Evolutionary conservation across 306 rosid genomes (phyloP).

Genomic region (Albizia julibrissin): DNA sequence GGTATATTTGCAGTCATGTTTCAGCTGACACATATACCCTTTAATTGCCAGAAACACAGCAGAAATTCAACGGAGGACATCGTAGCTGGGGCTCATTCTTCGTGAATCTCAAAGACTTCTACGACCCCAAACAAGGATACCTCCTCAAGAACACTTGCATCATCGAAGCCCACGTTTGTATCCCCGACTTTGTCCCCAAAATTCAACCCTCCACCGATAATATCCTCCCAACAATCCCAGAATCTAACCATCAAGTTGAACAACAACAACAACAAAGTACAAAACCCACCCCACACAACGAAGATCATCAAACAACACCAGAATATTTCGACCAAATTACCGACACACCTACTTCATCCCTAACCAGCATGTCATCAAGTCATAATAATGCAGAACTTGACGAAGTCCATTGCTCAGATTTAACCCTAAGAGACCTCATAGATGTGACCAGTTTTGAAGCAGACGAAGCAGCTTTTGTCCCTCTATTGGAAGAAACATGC

Average conservation of each 20-base stretch:
- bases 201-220: constrained; percentile 7
- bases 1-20: too few relatives aligned
- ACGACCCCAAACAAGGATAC: constrained; percentile 66
- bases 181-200: constrained; percentile 32
- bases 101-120: constrained; percentile 66
- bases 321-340: constrained; percentile 21
- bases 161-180: constrained; percentile 79
- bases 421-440: constrained; percentile 37
- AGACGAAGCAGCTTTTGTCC: constrained; percentile 31
- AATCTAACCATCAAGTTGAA: neutral
- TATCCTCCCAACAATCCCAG: neutral
- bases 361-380: constrained; percentile 18
- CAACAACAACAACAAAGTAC: neutral
- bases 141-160: constrained; percentile 70
- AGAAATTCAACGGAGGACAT: constrained; percentile 82
- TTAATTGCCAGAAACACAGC: constrained; percentile 62
- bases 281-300: neutral
- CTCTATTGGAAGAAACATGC: constrained; percentile 41
- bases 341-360: constrained; percentile 14
- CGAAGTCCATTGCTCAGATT: constrained; percentile 16
- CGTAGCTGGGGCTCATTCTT: constrained; percentile 89
- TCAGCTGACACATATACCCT: too few relatives aligned
- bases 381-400: constrained; percentile 4
- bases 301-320: constrained; percentile 32
- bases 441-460: constrained; percentile 26